Conservation (phyloP, 1,139 yeast genomes). For the Kurtzmaniella natalensis region DNA sequence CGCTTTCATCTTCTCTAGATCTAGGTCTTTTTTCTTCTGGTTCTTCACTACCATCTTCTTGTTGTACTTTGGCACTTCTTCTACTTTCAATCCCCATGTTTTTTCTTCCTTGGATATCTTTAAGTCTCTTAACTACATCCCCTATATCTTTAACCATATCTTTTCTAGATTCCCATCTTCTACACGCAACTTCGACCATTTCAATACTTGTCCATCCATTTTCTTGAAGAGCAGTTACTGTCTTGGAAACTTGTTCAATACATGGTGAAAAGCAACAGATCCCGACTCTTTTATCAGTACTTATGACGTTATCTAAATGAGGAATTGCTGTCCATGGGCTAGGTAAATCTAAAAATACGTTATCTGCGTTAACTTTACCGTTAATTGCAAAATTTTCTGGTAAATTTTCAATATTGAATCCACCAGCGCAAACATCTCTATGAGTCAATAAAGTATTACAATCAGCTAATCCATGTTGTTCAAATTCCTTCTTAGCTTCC, state of each 20-base stretch:
- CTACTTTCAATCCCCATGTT: constrained; percentile 64
- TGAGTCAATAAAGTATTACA: constrained; percentile 62
- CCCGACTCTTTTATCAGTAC: constrained; percentile 51
- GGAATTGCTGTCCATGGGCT: constrained; percentile 97
- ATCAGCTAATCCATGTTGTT: constrained; percentile 57
- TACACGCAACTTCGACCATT: constrained; percentile 87
- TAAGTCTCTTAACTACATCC: constrained; percentile 76
- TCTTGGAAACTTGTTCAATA: constrained; percentile 90
- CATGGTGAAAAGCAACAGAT: constrained; percentile 97
- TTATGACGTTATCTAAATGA: constrained; percentile 57
- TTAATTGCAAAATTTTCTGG: constrained; percentile 26
- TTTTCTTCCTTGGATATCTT: constrained; percentile 76
- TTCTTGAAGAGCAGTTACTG: constrained; percentile 67
- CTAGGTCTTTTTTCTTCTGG: constrained; percentile 9
- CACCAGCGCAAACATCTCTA: constrained; percentile 87
- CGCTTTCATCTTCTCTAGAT: constrained; percentile 5
- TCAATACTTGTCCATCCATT: constrained; percentile 88
- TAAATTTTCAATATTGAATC: constrained; percentile 53
- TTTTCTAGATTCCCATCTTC: constrained; percentile 86
- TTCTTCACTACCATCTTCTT: constrained; percentile 10
- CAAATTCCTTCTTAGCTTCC: constrained; percentile 77
- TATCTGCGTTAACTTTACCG: constrained; percentile 47
- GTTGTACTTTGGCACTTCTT: constrained; percentile 33
- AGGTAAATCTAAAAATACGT: constrained; percentile 87
- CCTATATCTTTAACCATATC: constrained; percentile 78